Conservation (phyloP, 2,329 filamentous ascomycete genomes). For the Fusarium camptoceras region DNA sequence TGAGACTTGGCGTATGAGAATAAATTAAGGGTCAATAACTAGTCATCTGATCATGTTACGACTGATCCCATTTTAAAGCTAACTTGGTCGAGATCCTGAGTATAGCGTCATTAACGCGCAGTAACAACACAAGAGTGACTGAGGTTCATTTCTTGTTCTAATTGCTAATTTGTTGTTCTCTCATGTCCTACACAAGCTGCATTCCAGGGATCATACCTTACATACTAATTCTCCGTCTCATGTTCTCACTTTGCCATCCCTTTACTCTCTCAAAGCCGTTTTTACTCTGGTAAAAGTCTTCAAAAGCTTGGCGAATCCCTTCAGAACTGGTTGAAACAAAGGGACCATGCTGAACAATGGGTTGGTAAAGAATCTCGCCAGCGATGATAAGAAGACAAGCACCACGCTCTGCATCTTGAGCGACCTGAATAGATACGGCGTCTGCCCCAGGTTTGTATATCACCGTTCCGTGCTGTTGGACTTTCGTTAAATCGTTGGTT, state of each 20-base stretch:
- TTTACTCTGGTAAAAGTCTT: conserved; percentile 5
- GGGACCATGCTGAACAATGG: conserved; percentile 10
- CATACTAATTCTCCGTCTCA: neutral
- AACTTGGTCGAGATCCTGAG: too few relatives aligned
- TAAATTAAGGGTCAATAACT: too few relatives aligned
- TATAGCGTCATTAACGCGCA: too few relatives aligned
- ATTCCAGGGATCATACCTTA: neutral
- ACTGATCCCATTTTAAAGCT: too few relatives aligned
- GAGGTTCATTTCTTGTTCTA: too few relatives aligned
- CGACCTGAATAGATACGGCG: neutral
- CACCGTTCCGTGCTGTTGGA: neutral
- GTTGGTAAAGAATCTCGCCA: conserved; percentile 4
- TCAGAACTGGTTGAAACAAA: conserved; percentile 4
- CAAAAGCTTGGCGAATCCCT: conserved; percentile 6
- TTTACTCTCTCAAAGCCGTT: conserved; percentile 12
- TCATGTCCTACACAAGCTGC: too few relatives aligned
- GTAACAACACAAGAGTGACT: too few relatives aligned
- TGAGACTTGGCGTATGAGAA: too few relatives aligned
- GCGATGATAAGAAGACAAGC: conserved; percentile 5
- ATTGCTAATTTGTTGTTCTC: too few relatives aligned
- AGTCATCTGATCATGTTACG: too few relatives aligned
- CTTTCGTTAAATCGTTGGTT: neutral
- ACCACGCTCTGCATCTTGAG: neutral
- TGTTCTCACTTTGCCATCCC: neutral
- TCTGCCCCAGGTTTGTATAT: conserved; percentile 1